Evolutionary conservation across 2,329 filamentous ascomycete species (phyloP).

Genomic region (Sporothrix brunneoviolacea): DNA sequence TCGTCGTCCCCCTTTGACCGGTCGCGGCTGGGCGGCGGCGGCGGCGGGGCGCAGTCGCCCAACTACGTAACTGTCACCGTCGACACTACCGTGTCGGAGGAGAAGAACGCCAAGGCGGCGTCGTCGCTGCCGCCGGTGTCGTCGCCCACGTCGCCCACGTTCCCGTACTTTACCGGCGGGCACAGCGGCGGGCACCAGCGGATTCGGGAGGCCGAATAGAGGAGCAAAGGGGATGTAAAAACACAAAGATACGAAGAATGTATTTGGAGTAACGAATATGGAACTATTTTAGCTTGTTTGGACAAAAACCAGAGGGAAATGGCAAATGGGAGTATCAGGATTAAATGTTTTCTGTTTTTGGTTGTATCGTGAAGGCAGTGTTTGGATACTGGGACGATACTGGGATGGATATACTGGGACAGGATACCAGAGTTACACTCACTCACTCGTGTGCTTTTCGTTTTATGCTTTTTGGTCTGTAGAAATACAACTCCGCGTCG

Average conservation of each 20-base stretch:
- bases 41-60: background rate
- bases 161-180: no score
- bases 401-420: background rate
- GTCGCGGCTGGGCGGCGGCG: background rate
- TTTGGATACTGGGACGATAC: background rate
- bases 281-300: no score
- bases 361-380: no score
- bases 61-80: background rate
- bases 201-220: background rate
- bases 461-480: background rate
- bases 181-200: no score
- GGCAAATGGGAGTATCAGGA: background rate
- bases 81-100: background rate
- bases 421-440: constrained; percentile 9
- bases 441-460: background rate
- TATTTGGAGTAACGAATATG: no score
- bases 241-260: no score
- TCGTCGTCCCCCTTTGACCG: background rate
- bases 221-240: no score
- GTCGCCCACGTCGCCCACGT: background rate
- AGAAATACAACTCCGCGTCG: no score
- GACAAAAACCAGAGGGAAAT: no score
- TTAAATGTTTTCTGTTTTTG: background rate
- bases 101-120: background rate
- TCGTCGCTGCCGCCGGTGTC: background rate